Evolutionary conservation across 495 filamentous ascomycete species (phyloP).

Genomic region (Hypoxylon cercidicola): DNA sequence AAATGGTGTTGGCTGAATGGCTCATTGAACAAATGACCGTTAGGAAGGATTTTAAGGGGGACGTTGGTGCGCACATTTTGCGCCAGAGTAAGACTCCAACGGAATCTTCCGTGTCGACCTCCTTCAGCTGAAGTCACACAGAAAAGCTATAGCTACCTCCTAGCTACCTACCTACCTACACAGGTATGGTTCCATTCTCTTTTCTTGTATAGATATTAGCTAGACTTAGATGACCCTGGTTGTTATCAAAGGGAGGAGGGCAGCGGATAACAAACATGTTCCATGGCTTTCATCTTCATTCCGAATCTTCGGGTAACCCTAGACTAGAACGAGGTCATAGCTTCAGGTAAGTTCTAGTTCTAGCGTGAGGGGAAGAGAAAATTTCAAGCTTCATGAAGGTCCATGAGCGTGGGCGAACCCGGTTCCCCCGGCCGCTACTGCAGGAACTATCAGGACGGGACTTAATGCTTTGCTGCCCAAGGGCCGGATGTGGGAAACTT

Average conservation of each 20-base stretch:
- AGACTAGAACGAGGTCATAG: not conserved
- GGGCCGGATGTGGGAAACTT: constrained; percentile 27
- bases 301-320: constrained; percentile 16
- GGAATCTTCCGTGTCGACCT: constrained; percentile 13
- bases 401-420: constrained; percentile 14
- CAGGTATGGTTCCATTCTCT: too few relatives aligned
- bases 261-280: too few relatives aligned
- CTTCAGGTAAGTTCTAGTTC: constrained; percentile 6
- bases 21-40: constrained; percentile 9
- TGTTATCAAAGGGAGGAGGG: too few relatives aligned
- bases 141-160: not conserved
- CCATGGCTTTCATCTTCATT: constrained; percentile 13
- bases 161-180: too few relatives aligned
- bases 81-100: constrained; percentile 8
- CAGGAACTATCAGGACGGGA: constrained; percentile 37
- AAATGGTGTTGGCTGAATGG: constrained; percentile 1
- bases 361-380: constrained; percentile 10
- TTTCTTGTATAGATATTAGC: not conserved
- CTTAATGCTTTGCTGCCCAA: constrained; percentile 21
- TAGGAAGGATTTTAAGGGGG: constrained; percentile 16
- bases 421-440: constrained; percentile 34
- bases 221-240: not conserved
- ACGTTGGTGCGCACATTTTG: constrained; percentile 18
- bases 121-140: constrained; percentile 15
- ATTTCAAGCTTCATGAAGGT: constrained; percentile 22